Evolutionary conservation across 139 green algal species (phyloP).

Genomic region (Tetraselmis striata): DNA sequence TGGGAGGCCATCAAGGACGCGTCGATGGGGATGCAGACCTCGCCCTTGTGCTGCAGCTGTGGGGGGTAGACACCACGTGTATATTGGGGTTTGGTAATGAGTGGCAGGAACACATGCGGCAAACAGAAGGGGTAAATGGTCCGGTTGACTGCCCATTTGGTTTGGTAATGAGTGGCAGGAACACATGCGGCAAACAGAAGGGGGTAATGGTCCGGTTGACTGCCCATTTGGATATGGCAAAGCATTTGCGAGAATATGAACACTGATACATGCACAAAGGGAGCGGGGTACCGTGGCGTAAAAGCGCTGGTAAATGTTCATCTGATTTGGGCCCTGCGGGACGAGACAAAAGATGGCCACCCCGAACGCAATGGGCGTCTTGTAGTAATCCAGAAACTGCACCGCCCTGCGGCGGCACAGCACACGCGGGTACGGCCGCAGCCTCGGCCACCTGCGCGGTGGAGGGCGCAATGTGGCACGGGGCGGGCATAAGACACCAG

Average conservation of each 20-base stretch:
- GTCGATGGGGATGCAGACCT: slow-evolving; percentile 4
- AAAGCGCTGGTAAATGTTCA: not conserved
- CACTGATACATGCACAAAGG: too few species aligned
- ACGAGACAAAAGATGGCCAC: slow-evolving; percentile 14
- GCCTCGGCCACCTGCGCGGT: not conserved
- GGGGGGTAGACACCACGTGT: not conserved
- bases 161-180: too few species aligned
- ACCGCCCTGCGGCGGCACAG: slow-evolving; percentile 4
- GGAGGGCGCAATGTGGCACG: too few species aligned
- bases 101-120: too few species aligned
- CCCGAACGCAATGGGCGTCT: slow-evolving; percentile 14
- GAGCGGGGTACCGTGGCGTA: not conserved
- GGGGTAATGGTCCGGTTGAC: too few species aligned
- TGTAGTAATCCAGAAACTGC: slow-evolving; percentile 19
- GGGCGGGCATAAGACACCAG: too few species aligned
- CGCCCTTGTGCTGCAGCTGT: not conserved
- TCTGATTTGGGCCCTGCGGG: not conserved
- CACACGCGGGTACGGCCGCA: slow-evolving; percentile 11
- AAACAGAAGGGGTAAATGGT: too few species aligned
- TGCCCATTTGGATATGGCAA: too few species aligned
- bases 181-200: too few species aligned
- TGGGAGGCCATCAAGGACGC: not conserved
- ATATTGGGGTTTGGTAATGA: too few species aligned
- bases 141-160: too few species aligned
- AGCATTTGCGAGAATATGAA: too few species aligned